Conservation (phyloP, 163 green algal genomes). For the Scenedesmus sp. region DNA sequence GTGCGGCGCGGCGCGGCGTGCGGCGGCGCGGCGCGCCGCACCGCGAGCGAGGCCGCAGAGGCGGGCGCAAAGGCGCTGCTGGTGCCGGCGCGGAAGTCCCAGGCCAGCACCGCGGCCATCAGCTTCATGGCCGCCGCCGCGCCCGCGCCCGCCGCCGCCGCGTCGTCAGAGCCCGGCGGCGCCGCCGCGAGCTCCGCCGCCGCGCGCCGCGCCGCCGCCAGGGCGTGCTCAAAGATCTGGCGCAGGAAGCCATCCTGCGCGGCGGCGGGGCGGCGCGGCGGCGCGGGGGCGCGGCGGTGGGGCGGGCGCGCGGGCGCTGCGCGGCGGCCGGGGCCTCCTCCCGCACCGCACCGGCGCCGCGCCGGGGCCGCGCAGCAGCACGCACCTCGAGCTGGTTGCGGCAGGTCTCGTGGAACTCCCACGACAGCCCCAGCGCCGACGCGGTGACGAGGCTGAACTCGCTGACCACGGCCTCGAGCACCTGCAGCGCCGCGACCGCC, state of each 20-base stretch:
- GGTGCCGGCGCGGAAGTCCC: conserved; percentile 59
- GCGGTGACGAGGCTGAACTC: conserved; percentile 74
- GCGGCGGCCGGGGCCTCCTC: neutral
- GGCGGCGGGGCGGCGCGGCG: too few species aligned
- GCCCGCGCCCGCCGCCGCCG: conserved; percentile 47
- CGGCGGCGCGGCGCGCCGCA: too few species aligned
- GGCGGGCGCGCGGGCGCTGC: neutral
- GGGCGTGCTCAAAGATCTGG: conserved; percentile 66
- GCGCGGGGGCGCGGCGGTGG: too few species aligned
- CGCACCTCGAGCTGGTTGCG: conserved; percentile 61
- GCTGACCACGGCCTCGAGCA: conserved; percentile 69
- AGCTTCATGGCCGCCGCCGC: conserved; percentile 57
- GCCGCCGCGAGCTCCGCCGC: conserved; percentile 18
- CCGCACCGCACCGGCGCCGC: too few species aligned
- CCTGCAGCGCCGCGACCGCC: conserved; percentile 54
- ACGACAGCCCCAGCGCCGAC: conserved; percentile 67
- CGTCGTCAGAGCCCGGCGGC: conserved; percentile 19
- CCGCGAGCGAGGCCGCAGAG: too few species aligned
- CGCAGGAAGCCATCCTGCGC: conserved; percentile 67
- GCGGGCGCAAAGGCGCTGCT: conserved; percentile 11
- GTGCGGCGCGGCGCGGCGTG: too few species aligned
- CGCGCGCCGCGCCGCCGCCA: conserved; percentile 50
- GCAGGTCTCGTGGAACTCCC: conserved; percentile 75
- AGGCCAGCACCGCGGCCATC: conserved; percentile 65
- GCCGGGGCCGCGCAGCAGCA: neutral